Evolutionary conservation across 352 stramenopile species (phyloP).

Genomic region (Phytophthora ramorum): DNA sequence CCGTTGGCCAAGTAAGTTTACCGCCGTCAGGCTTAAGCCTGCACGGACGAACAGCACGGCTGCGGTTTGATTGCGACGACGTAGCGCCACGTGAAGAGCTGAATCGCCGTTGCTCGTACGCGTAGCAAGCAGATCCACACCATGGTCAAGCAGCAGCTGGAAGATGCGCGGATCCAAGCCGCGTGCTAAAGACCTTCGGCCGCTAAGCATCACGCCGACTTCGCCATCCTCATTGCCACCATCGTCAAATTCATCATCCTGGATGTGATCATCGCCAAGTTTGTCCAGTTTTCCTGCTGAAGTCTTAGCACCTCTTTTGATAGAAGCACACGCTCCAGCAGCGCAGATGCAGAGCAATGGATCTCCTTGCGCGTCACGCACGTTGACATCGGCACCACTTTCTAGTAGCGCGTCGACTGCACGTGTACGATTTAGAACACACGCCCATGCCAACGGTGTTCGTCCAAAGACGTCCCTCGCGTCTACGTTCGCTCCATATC

Average conservation of each 20-base stretch:
- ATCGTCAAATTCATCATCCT: slow-evolving; percentile 34
- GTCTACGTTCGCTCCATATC: slow-evolving; percentile 64
- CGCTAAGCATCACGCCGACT: slow-evolving; percentile 26
- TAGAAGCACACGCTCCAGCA: slow-evolving; percentile 47
- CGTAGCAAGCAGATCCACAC: slow-evolving; percentile 63
- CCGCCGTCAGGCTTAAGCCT: slow-evolving; percentile 67
- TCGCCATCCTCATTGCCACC: slow-evolving; percentile 34
- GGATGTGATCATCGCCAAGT: slow-evolving; percentile 26
- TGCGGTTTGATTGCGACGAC: slow-evolving; percentile 69
- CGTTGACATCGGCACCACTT: slow-evolving; percentile 62
- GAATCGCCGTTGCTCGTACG: slow-evolving; percentile 72
- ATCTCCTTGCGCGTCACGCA: slow-evolving; percentile 67
- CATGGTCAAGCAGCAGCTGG: slow-evolving; percentile 51
- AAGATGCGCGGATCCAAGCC: slow-evolving; percentile 64
- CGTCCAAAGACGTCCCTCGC: slow-evolving; percentile 73
- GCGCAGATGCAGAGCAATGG: slow-evolving; percentile 75
- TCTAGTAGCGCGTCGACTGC: slow-evolving; percentile 65
- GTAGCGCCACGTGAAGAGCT: slow-evolving; percentile 78
- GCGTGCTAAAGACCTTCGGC: slow-evolving; percentile 35
- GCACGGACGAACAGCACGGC: slow-evolving; percentile 74
- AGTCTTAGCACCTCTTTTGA: slow-evolving; percentile 32
- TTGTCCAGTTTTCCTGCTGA: slow-evolving; percentile 30
- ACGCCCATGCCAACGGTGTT: slow-evolving; percentile 75
- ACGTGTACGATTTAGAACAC: slow-evolving; percentile 70
- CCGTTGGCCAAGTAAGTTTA: slow-evolving; percentile 70